phyloP scores from a whole-genome alignment of 345 rosid genomes.

The Camelina neglecta region DNA sequence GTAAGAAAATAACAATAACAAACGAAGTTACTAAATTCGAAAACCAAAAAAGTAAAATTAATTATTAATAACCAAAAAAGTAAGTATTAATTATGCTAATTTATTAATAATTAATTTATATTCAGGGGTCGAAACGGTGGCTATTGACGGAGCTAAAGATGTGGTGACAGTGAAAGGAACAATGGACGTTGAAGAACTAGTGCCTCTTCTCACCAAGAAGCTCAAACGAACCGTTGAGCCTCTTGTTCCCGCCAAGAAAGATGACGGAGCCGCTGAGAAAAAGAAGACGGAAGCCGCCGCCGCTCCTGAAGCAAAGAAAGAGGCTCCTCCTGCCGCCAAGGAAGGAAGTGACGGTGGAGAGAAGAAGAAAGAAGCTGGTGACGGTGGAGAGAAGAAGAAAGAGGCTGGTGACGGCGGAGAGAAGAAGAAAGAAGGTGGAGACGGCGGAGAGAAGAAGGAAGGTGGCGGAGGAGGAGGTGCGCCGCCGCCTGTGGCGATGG shows the following conservation, averaged over 20 bases:
- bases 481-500: constrained; percentile 34
- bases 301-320: constrained; percentile 46
- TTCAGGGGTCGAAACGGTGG: constrained; percentile 69
- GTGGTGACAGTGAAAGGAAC: constrained; percentile 76
- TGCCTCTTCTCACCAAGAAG: constrained; percentile 56
- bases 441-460: constrained; percentile 29
- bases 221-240: constrained; percentile 71
- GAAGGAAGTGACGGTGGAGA: constrained; percentile 39
- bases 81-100: background rate
- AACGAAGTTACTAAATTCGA: background rate
- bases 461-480: constrained; percentile 41
- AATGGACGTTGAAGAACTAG: constrained; percentile 66
- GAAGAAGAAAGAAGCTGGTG: constrained; percentile 36
- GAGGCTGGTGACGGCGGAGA: constrained; percentile 37
- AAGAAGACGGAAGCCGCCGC: constrained; percentile 12
- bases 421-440: constrained; percentile 43
- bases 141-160: constrained; percentile 66
- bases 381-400: constrained; percentile 48
- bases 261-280: constrained; percentile 46
- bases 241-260: constrained; percentile 59
- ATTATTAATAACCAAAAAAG: background rate
- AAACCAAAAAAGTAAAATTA: background rate
- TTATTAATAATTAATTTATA: constrained; percentile 11
- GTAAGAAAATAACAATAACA: constrained; percentile 41
- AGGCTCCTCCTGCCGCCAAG: background rate